Base-by-base conservation (phyloP, 129 eudicot species). In the Lactuca saligna region DNA sequence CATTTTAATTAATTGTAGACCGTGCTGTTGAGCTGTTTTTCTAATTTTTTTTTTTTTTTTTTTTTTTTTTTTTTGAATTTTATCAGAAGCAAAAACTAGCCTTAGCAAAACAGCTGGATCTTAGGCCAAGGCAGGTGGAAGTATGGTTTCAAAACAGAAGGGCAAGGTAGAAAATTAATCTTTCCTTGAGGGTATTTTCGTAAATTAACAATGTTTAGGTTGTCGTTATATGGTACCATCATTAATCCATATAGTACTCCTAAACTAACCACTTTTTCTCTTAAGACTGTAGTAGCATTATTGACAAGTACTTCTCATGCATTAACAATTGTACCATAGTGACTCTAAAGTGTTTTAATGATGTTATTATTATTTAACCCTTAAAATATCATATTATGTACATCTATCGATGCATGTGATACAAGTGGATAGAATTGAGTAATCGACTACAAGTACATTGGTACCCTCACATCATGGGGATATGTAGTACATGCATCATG, bases 81-180 rank as follows among this genome's bases (percentile, higher is more conserved):
- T 61, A 68, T 38, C 13, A 91, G 97, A 91, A 88, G 82, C 95
- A 88, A 80, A 91, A 91, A 72, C 63, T 77, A 73, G 88, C 88
- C 15, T 80, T 91, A 84, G 92, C 96, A 78, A 91, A 78, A 71
- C 85, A 85, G 86, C 90, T 91, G 80, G 82, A 82, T 80, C 84
- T 91, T 74, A 81, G 86, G 88, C 96, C 97, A 39, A 80, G 97
- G 68, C 96, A 91, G 75, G 97, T 91, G 63, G 97, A 91, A 79
- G 97, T 91, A 66, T 91, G 97, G 97, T 91, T 91, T 68, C 97
- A 91, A 76, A 91, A 91, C 82, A 79, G 97, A 68, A 85, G 97
- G 88, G 97, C 97, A 53, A 87, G 95, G 97, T 91, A 39, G 37
- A 77, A 6, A 78, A 56, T 68, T 73, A n/a, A 34, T 14, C 63